Evolutionary conservation across 768 basidiomycete species (phyloP).

Genomic region (Amanita rubescens): DNA sequence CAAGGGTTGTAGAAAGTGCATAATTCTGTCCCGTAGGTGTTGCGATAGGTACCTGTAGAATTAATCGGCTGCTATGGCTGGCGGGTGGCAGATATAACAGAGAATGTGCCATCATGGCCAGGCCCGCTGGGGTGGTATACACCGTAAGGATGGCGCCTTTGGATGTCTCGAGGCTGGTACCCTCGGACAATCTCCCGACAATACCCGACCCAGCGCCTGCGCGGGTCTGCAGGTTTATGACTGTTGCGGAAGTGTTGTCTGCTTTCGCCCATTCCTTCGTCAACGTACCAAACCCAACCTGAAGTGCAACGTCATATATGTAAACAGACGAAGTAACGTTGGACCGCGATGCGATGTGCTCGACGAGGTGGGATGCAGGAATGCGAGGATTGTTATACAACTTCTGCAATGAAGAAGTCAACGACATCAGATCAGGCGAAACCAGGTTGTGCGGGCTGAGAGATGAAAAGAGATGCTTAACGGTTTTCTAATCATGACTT

Average conservation of each 20-base stretch:
- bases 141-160: constrained; percentile 61
- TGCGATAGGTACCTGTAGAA: constrained; percentile 79
- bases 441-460: too few relatives aligned
- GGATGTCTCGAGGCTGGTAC: constrained; percentile 61
- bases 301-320: constrained; percentile 77
- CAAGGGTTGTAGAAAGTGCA: constrained; percentile 70
- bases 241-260: constrained; percentile 36
- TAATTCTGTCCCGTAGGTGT: constrained; percentile 59
- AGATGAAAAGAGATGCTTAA: too few relatives aligned
- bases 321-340: constrained; percentile 61
- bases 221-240: constrained; percentile 72
- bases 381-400: constrained; percentile 36
- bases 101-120: constrained; percentile 77
- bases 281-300: constrained; percentile 71
- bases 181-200: constrained; percentile 73
- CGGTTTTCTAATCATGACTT: too few relatives aligned
- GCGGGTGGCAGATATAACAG: constrained; percentile 66
- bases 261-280: constrained; percentile 58
- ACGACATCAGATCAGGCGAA: background rate
- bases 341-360: constrained; percentile 55
- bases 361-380: constrained; percentile 58
- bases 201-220: constrained; percentile 78
- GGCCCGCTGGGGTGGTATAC: constrained; percentile 77
- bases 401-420: constrained; percentile 9
- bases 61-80: constrained; percentile 54